Conservation (phyloP, 208 protist species). For the Trypanosoma avium region DNA sequence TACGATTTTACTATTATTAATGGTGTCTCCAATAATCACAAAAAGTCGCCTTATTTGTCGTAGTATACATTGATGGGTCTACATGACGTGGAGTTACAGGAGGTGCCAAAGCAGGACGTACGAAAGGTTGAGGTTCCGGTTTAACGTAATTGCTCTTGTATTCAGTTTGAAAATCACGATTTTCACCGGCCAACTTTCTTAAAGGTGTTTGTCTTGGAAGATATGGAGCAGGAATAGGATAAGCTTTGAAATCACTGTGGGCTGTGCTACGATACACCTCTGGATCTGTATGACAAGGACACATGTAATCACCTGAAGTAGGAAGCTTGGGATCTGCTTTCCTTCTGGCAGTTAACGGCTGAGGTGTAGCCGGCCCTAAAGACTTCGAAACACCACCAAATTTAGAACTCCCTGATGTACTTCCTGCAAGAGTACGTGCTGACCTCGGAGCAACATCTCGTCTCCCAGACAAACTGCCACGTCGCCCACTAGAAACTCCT, state of each 20-base stretch:
- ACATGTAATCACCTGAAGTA: conserved; percentile 7
- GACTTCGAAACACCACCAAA: too few species aligned
- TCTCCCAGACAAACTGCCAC: too few species aligned
- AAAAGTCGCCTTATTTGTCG: conserved; percentile 41
- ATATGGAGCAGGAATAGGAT: background rate
- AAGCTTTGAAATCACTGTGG: conserved; percentile 27
- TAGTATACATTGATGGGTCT: conserved; percentile 67
- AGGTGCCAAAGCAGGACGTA: conserved; percentile 3
- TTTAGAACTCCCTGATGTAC: too few species aligned
- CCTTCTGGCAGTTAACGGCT: background rate
- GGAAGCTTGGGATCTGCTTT: background rate
- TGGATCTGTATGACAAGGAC: conserved; percentile 31
- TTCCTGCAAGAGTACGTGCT: too few species aligned
- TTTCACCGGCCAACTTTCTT: background rate
- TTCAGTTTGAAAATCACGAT: conserved; percentile 29
- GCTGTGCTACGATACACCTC: conserved; percentile 28
- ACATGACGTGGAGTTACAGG: conserved; percentile 35
- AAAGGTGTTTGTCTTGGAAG: background rate
- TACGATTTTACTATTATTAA: conserved; percentile 7
- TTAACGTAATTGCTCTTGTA: conserved; percentile 49
- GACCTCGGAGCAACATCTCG: too few species aligned
- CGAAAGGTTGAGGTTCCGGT: conserved; percentile 8
- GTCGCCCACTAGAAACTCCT: too few species aligned
- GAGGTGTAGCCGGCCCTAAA: background rate
- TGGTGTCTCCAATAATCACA: conserved; percentile 10